Conservation (phyloP, 2,329 filamentous ascomycete genomes). For the Fusarium annulatum region DNA sequence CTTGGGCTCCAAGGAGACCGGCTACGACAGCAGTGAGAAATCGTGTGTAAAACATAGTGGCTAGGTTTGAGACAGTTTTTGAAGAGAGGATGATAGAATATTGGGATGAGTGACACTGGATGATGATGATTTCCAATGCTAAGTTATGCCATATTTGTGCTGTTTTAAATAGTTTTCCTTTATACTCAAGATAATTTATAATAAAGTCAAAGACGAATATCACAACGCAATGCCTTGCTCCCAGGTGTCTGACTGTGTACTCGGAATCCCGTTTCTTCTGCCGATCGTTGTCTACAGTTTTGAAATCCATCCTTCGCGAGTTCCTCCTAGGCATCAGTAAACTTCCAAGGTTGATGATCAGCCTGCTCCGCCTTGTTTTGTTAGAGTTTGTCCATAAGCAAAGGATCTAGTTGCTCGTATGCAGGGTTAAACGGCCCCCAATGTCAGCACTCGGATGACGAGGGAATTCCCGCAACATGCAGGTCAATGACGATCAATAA, state of each 20-base stretch:
- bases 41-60: background rate
- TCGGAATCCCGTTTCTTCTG: background rate
- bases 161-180: background rate
- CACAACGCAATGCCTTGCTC: accelerated
- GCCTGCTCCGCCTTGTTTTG: background rate
- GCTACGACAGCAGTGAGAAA: background rate
- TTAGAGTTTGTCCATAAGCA: background rate
- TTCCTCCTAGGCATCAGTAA: background rate
- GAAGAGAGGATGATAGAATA: accelerated
- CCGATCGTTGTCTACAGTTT: background rate
- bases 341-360: background rate
- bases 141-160: background rate
- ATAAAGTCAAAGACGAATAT: background rate
- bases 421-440: background rate
- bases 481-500: background rate
- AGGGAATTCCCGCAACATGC: background rate
- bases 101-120: accelerated
- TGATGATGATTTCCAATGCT: background rate
- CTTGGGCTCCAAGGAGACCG: background rate
- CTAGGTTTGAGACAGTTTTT: background rate
- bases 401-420: background rate
- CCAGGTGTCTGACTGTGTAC: background rate
- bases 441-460: background rate
- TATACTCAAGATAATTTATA: too few species aligned
- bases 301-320: background rate